Conservation (phyloP, 2,329 filamentous ascomycete genomes). For the Phyllosticta capitalensis region DNA sequence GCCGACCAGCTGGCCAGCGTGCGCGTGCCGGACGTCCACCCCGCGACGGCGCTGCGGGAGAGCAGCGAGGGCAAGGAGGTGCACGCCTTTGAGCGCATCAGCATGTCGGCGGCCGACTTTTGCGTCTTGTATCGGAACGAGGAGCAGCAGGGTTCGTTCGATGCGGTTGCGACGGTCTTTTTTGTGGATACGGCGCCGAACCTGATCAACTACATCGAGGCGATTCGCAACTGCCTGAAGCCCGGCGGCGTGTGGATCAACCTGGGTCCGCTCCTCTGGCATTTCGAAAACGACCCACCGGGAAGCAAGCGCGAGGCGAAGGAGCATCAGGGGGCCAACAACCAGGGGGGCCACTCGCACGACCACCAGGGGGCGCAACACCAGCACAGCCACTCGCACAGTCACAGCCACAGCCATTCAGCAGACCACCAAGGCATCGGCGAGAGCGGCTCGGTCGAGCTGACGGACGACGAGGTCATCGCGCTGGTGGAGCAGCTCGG, state of each 20-base stretch:
- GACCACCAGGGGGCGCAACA: slow-evolving; percentile 6
- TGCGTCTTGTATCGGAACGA: slow-evolving; percentile 68
- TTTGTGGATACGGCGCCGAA: slow-evolving; percentile 98
- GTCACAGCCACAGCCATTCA: not conserved
- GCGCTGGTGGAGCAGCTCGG: slow-evolving; percentile 64
- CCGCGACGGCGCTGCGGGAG: slow-evolving; percentile 23
- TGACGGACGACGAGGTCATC: slow-evolving; percentile 81
- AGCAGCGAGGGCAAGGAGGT: slow-evolving; percentile 15
- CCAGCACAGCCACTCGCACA: slow-evolving; percentile 14
- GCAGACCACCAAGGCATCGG: slow-evolving; percentile 55
- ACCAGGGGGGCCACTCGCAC: not conserved
- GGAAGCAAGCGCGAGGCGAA: slow-evolving; percentile 40
- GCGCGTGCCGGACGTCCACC: slow-evolving; percentile 63
- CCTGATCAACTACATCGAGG: slow-evolving; percentile 78
- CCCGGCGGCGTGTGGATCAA: slow-evolving; percentile 79
- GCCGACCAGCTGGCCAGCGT: slow-evolving; percentile 66
- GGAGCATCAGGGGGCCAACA: slow-evolving; percentile 14
- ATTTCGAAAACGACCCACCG: slow-evolving; percentile 70
- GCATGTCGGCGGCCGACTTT: slow-evolving; percentile 91
- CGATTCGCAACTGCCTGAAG: slow-evolving; percentile 67
- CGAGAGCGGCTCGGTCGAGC: slow-evolving; percentile 81
- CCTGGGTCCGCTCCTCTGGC: slow-evolving; percentile 85
- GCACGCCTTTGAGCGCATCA: slow-evolving; percentile 58
- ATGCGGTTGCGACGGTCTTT: slow-evolving; percentile 83
- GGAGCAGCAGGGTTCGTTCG: slow-evolving; percentile 54